These are phyloP conservation scores for Aspergillus sp. DNA, from an alignment of 2,329 filamentous ascomycete genomes.

Conservation along the genomic window DNA sequence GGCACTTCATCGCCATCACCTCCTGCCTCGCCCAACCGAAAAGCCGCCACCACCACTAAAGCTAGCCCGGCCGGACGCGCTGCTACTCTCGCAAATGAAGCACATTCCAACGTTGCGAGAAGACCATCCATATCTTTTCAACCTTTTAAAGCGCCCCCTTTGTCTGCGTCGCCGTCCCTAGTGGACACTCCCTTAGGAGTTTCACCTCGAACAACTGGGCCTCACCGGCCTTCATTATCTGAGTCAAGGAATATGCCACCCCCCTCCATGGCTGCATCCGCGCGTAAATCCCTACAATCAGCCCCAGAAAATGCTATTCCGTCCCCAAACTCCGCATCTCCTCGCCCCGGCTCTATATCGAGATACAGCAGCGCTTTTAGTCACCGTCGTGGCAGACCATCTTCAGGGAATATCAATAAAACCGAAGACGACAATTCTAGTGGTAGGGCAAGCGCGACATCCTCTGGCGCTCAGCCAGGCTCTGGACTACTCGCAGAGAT, in stretches of 20 bases:
- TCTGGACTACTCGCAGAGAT: constrained; percentile 76
- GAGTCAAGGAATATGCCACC: constrained; percentile 42
- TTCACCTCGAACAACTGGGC: constrained; percentile 51
- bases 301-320: constrained; percentile 62
- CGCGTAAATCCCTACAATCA: constrained; percentile 50
- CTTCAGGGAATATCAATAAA: constrained; percentile 68
- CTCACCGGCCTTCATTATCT: constrained; percentile 41
- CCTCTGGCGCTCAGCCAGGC: constrained; percentile 62
- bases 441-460: constrained; percentile 51
- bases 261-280: constrained; percentile 36
- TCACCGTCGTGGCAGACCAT: constrained; percentile 75
- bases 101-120: constrained; percentile 56
- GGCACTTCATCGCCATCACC: constrained; percentile 51
- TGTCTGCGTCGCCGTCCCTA: constrained; percentile 81
- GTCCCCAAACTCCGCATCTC: constrained; percentile 71
- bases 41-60: constrained; percentile 42
- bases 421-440: constrained; percentile 60
- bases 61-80: constrained; percentile 33
- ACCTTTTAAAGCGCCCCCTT: constrained; percentile 91
- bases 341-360: constrained; percentile 73
- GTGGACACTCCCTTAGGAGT: constrained; percentile 49
- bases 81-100: constrained; percentile 45
- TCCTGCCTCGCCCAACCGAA: constrained; percentile 51
- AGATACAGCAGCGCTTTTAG: constrained; percentile 94
- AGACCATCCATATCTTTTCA: constrained; percentile 87